Evolutionary conservation across 176 grass and related monocot genomes (phyloP).

Genomic region (Pharus latifolius): DNA sequence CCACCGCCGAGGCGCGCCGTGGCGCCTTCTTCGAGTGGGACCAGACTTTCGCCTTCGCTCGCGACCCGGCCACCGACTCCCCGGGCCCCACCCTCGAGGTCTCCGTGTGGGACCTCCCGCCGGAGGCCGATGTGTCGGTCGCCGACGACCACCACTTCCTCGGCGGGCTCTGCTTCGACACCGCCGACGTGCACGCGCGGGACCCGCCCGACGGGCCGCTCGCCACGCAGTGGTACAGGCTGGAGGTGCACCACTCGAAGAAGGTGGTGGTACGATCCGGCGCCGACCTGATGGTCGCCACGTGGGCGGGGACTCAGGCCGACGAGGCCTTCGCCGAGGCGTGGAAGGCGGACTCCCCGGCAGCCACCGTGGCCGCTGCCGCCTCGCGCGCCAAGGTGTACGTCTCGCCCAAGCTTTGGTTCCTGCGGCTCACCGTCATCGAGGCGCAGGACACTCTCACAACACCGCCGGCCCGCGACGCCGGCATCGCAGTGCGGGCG

Average conservation of each 20-base stretch:
- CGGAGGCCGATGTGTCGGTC: constrained; percentile 32
- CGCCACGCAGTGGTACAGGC: constrained; percentile 84
- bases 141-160: constrained; percentile 65
- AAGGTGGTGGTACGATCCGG: no score
- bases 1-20: constrained; percentile 43
- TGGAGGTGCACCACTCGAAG: no score
- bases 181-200: constrained; percentile 54
- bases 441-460: constrained; percentile 78
- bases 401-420: constrained; percentile 82
- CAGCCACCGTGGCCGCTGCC: background rate
- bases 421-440: constrained; percentile 65
- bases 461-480: constrained; percentile 37
- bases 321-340: constrained; percentile 83
- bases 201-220: constrained; percentile 70
- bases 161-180: constrained; percentile 87
- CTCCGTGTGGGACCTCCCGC: constrained; percentile 84
- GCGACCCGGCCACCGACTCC: constrained; percentile 42
- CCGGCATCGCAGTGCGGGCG: constrained; percentile 50
- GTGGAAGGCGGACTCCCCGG: constrained; percentile 72
- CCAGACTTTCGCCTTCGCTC: constrained; percentile 70
- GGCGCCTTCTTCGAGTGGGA: constrained; percentile 88
- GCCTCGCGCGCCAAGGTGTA: constrained; percentile 73
- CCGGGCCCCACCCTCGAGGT: constrained; percentile 54
- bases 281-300: constrained; percentile 79
- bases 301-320: constrained; percentile 88